Conservation (phyloP, 768 basidiomycete species). For the Tulasnella sp. region DNA sequence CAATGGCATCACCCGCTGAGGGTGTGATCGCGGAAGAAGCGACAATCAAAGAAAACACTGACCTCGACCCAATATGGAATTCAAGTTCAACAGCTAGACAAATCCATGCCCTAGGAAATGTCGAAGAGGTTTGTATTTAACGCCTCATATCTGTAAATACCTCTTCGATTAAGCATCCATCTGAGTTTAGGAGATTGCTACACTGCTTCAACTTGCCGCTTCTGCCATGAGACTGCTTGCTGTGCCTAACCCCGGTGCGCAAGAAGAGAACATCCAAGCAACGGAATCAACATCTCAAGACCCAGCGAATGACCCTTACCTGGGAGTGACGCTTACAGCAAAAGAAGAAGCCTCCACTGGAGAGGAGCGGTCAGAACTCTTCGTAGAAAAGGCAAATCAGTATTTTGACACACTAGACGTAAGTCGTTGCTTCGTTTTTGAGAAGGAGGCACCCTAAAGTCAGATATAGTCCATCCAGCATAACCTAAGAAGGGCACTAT, state of each 20-base stretch:
- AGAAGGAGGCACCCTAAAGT: not conserved
- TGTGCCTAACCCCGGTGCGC: constrained; percentile 4
- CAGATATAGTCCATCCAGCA: constrained; percentile 11
- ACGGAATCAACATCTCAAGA: not conserved
- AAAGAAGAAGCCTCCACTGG: constrained; percentile 12
- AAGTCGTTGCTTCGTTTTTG: not conserved
- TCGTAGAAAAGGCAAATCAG: constrained; percentile 16
- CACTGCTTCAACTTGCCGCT: constrained; percentile 15
- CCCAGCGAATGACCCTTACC: too few species aligned
- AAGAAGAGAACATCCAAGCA: not conserved
- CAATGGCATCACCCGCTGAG: too few species aligned
- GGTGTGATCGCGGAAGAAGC: too few species aligned
- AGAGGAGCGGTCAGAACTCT: constrained; percentile 15
- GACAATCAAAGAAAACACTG: too few species aligned
- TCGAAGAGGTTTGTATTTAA: constrained; percentile 13
- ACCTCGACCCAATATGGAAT: not conserved
- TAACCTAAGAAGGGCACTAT: constrained; percentile 5
- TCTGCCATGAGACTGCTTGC: constrained; percentile 12
- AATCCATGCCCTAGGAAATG: constrained; percentile 14
- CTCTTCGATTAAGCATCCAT: too few species aligned
- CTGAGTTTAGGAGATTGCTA: constrained; percentile 13
- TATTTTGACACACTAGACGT: constrained; percentile 17
- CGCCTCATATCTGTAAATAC: not conserved
- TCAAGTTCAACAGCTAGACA: constrained; percentile 16
- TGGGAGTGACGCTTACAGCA: not conserved